Percentiles rank a stretch among this genome's conserved stretches.
Evolutionary conservation across 1,284 basidiomycete genomes (phyloP).

Genomic region (Volvariella volvacea): DNA sequence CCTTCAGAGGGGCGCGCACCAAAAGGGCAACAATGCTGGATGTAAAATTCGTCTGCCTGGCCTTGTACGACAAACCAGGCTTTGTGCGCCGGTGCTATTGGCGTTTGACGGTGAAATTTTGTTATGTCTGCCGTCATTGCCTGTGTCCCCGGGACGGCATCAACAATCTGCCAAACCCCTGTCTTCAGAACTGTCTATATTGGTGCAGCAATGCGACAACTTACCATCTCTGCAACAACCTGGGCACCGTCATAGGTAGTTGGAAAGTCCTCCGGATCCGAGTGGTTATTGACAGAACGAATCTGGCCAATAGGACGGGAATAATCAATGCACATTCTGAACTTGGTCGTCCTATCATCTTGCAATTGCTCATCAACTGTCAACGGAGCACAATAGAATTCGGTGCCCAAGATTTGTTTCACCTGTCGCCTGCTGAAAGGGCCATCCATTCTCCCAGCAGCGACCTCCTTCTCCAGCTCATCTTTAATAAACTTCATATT

Average conservation of each 20-base stretch:
- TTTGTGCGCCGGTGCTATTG: conserved; percentile 18
- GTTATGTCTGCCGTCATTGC: conserved; percentile 19
- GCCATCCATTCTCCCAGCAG: conserved; percentile 7
- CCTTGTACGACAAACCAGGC: conserved; percentile 18
- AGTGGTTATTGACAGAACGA: conserved; percentile 22
- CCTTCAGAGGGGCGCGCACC: conserved; percentile 19
- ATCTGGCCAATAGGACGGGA: conserved; percentile 10
- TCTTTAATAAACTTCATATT: conserved; percentile 3
- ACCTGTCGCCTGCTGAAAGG: conserved; percentile 10
- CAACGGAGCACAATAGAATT: conserved; percentile 18
- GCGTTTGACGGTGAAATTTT: conserved; percentile 19
- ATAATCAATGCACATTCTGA: conserved; percentile 16
- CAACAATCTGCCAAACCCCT: conserved; percentile 13
- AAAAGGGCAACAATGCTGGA: conserved; percentile 21
- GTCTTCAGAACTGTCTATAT: neutral
- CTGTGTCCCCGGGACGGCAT: conserved; percentile 17
- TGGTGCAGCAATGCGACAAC: conserved; percentile 9
- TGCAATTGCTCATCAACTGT: conserved; percentile 11
- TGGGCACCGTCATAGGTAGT: conserved; percentile 22
- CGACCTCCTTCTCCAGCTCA: conserved; percentile 7
- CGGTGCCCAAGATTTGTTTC: conserved; percentile 14
- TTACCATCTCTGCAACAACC: conserved; percentile 21
- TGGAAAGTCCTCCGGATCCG: conserved; percentile 23
- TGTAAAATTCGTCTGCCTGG: conserved; percentile 14
- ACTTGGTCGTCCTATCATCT: conserved; percentile 12